Evolutionary conservation across 2,329 filamentous ascomycete species (phyloP).

Genomic region (Fusarium domesticum): DNA sequence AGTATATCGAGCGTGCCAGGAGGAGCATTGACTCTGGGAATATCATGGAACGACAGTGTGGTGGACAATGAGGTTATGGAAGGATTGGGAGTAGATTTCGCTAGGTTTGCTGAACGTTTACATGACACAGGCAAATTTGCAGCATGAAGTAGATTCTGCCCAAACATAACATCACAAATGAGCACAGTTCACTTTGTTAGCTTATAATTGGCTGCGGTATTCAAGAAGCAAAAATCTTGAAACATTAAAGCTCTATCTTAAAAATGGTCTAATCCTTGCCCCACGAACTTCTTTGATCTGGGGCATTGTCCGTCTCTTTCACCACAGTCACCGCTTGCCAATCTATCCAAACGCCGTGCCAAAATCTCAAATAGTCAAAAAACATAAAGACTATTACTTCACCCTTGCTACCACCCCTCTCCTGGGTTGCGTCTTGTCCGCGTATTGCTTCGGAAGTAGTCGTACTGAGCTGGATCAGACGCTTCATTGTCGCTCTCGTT

Average conservation of each 20-base stretch:
- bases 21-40: constrained; percentile 39
- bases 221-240: background rate
- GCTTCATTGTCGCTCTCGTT: constrained; percentile 39
- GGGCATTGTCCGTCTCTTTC: constrained; percentile 3
- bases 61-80: constrained; percentile 40
- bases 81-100: constrained; percentile 38
- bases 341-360: constrained; percentile 32
- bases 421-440: constrained; percentile 34
- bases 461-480: constrained; percentile 50
- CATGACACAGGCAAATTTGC: constrained; percentile 26
- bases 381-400: background rate
- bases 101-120: constrained; percentile 10
- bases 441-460: constrained; percentile 51
- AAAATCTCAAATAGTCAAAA: constrained; percentile 19
- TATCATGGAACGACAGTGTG: constrained; percentile 49
- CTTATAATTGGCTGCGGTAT: background rate
- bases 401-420: constrained; percentile 37
- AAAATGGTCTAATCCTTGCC: background rate
- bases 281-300: background rate
- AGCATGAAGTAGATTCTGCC: background rate
- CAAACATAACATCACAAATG: too few species aligned
- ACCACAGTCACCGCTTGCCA: constrained; percentile 12
- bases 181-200: too few species aligned
- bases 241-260: background rate
- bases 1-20: constrained; percentile 47